Percentiles rank a stretch among this genome's conserved stretches.
Conservation (phyloP, 176 grass and related monocot species). For the Oryza coarctata region DNA sequence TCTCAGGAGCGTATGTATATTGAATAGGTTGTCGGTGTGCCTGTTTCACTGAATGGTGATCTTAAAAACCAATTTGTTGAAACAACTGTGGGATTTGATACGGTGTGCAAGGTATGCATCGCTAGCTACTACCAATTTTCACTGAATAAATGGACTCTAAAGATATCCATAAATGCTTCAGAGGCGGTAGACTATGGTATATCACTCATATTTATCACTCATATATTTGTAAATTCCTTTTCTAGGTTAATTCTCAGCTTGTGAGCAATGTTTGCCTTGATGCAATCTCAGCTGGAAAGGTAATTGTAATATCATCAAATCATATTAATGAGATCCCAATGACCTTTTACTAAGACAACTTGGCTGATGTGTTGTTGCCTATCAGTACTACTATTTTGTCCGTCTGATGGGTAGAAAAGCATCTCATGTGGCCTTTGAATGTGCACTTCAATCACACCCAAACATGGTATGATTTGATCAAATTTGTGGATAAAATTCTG, state of each 20-base stretch:
- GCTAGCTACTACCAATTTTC: not conserved
- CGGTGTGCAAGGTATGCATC: slow-evolving; percentile 58
- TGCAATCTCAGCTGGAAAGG: slow-evolving; percentile 78
- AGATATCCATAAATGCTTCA: not conserved
- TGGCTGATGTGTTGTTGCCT: slow-evolving; percentile 14
- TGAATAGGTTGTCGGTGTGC: slow-evolving; percentile 61
- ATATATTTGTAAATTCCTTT: slow-evolving; percentile 1
- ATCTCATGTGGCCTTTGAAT: slow-evolving; percentile 74
- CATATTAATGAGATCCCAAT: not conserved
- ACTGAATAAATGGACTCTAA: not conserved
- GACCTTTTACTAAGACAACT: not conserved
- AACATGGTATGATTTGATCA: slow-evolving; percentile 60
- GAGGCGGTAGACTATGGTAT: not conserved
- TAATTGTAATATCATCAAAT: slow-evolving; percentile 12
- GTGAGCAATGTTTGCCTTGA: slow-evolving; percentile 73
- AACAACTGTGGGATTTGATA: slow-evolving; percentile 73
- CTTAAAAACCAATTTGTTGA: slow-evolving; percentile 81
- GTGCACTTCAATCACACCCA: slow-evolving; percentile 78
- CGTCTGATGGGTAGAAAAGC: slow-evolving; percentile 71
- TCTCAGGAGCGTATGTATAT: not conserved
- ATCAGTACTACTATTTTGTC: slow-evolving; percentile 78
- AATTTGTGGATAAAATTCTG: not conserved
- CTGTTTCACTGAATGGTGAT: slow-evolving; percentile 69
- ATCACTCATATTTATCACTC: not conserved
- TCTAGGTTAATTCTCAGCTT: slow-evolving; percentile 79